Evolutionary conservation across 352 stramenopile genomes (phyloP).

Genomic region (Pythium pyrilobum): DNA sequence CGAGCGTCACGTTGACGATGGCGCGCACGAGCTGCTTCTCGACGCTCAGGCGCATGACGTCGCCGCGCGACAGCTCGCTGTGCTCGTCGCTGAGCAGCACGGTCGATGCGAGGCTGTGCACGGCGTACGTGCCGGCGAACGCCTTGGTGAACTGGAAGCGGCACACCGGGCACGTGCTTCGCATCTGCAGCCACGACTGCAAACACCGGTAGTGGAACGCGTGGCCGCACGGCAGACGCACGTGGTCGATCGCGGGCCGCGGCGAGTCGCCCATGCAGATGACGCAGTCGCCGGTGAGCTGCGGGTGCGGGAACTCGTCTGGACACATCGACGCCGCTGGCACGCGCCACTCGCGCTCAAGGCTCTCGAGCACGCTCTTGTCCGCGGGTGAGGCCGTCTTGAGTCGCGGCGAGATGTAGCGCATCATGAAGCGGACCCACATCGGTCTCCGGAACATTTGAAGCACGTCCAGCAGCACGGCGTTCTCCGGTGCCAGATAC

Average conservation of each 20-base stretch:
- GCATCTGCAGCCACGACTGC: conserved; percentile 85
- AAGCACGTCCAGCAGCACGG: conserved; percentile 42
- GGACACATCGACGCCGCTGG: not conserved
- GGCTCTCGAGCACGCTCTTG: conserved; percentile 28
- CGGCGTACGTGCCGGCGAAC: conserved; percentile 45
- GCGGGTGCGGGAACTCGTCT: not conserved
- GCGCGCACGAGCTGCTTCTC: conserved; percentile 35
- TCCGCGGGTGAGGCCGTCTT: conserved; percentile 51
- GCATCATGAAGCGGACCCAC: conserved; percentile 61
- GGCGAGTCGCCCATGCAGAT: conserved; percentile 84
- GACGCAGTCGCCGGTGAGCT: conserved; percentile 37
- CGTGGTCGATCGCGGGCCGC: conserved; percentile 28
- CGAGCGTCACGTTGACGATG: conserved; percentile 41
- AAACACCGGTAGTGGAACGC: conserved; percentile 91
- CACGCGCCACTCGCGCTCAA: conserved; percentile 25
- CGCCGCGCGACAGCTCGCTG: conserved; percentile 9
- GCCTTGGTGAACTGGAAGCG: conserved; percentile 80
- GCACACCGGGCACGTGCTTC: conserved; percentile 90
- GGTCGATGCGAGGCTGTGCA: conserved; percentile 41
- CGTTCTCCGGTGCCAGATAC: conserved; percentile 44
- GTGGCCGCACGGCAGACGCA: conserved; percentile 86
- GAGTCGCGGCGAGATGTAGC: conserved; percentile 51
- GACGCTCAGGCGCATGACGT: conserved; percentile 24
- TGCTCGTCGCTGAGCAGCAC: conserved; percentile 28
- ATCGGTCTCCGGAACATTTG: conserved; percentile 45